phyloP scores from a whole-genome alignment of 2,329 filamentous ascomycete species.

The Penicillium hesseltinei region DNA sequence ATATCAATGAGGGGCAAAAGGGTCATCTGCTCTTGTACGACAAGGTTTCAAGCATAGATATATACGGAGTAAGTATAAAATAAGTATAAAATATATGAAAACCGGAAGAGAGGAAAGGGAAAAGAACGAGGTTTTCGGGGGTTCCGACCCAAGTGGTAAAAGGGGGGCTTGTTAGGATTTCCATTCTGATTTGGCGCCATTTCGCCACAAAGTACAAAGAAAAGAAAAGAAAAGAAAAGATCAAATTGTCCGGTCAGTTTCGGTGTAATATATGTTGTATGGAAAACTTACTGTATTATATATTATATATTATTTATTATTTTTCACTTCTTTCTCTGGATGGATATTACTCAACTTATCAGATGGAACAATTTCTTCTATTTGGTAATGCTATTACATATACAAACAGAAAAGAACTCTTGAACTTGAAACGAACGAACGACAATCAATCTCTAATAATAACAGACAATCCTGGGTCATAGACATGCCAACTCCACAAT shows the following conservation, averaged over 20 bases:
- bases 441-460: background rate
- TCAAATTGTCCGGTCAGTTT: too few relatives aligned
- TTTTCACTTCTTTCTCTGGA: too few relatives aligned
- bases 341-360: too few relatives aligned
- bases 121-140: background rate
- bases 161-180: constrained; percentile 10
- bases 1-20: constrained; percentile 7
- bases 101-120: background rate
- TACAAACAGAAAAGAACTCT: background rate
- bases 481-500: background rate
- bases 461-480: background rate
- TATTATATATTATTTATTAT: too few relatives aligned
- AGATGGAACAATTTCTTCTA: background rate
- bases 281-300: too few relatives aligned
- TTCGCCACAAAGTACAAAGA: constrained; percentile 19
- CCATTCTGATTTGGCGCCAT: constrained; percentile 22
- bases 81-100: background rate
- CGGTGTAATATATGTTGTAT: too few relatives aligned
- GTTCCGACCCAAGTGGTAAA: constrained; percentile 6
- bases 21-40: constrained; percentile 6
- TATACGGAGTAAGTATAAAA: background rate
- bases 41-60: background rate
- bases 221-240: too few relatives aligned
- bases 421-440: background rate
- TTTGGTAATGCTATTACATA: background rate